phyloP scores from a whole-genome alignment of 768 basidiomycete genomes.

The Boletus vinaceobasis region DNA sequence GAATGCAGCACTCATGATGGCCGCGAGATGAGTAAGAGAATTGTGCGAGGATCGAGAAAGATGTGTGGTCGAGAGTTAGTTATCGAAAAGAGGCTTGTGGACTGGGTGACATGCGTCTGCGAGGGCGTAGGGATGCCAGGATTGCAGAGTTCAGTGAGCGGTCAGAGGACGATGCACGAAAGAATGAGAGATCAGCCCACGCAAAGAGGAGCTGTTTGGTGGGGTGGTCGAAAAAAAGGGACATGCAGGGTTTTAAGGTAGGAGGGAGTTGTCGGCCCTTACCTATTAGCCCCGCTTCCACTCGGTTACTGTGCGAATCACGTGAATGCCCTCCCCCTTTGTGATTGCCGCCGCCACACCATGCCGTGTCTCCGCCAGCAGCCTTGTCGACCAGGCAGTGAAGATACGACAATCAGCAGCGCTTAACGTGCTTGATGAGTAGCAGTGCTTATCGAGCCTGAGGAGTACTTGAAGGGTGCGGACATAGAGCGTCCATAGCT shows the following conservation, averaged over 20 bases:
- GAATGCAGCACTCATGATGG: slow-evolving; percentile 45
- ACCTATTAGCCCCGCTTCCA: background rate
- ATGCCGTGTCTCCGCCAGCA: slow-evolving; percentile 1
- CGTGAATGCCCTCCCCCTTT: slow-evolving; percentile 5
- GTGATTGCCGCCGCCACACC: background rate
- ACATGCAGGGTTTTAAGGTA: slow-evolving; percentile 1
- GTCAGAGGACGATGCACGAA: background rate
- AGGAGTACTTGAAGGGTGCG: slow-evolving; percentile 2
- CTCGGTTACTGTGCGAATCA: slow-evolving; percentile 3
- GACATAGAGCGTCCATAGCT: slow-evolving; percentile 12
- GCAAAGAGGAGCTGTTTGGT: background rate
- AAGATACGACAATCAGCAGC: background rate
- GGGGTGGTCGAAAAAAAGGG: background rate
- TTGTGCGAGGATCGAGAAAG: background rate
- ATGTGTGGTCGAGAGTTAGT: background rate
- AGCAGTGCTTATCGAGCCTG: background rate
- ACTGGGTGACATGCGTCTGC: slow-evolving; percentile 21
- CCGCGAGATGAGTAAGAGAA: background rate
- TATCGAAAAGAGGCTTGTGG: slow-evolving; percentile 11
- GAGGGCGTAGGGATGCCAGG: slow-evolving; percentile 21
- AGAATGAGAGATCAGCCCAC: slow-evolving; percentile 16
- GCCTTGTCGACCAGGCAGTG: background rate
- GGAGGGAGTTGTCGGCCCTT: slow-evolving; percentile 8
- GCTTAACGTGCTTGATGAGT: background rate
- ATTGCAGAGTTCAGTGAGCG: background rate